A percentile compares a stretch with the other conserved stretches of the same genome.
Evolutionary conservation across 2,329 filamentous ascomycete species (phyloP).

Genomic region (Claviceps monticola): DNA sequence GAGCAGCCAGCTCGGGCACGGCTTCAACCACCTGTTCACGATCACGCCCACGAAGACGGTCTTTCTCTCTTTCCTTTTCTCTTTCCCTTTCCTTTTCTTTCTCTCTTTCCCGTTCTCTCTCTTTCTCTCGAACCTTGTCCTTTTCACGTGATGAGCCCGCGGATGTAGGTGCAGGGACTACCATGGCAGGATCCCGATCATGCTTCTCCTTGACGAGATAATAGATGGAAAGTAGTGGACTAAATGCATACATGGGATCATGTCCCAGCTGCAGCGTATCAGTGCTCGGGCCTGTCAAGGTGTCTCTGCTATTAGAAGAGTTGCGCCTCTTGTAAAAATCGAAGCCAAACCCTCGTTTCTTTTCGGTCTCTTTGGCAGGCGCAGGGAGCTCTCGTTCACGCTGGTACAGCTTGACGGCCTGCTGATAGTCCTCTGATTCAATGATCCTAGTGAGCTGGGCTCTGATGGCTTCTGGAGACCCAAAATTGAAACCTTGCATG

Average conservation of each 20-base stretch:
- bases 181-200: conserved; percentile 51
- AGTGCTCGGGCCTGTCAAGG: conserved; percentile 66
- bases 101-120: conserved; percentile 1
- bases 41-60: conserved; percentile 13
- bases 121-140: background rate
- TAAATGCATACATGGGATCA: conserved; percentile 87
- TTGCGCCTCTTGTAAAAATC: conserved; percentile 95
- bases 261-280: conserved; percentile 71
- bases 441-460: conserved; percentile 73
- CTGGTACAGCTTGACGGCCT: conserved; percentile 58
- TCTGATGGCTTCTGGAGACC: conserved; percentile 69
- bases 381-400: conserved; percentile 49
- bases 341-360: conserved; percentile 74
- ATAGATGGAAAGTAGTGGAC: conserved; percentile 84
- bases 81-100: conserved; percentile 14
- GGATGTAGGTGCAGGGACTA: conserved; percentile 29
- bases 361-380: conserved; percentile 55
- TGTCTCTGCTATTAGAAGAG: conserved; percentile 79
- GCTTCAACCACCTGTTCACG: conserved; percentile 25
- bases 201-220: conserved; percentile 93
- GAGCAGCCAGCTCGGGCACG: conserved; percentile 64
- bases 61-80: conserved; percentile 12
- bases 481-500: conserved; percentile 98
- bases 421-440: conserved; percentile 87
- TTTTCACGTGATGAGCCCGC: background rate